phyloP scores from a whole-genome alignment of 108 stramenopile species.

The Pseudonitzschia pungens region DNA sequence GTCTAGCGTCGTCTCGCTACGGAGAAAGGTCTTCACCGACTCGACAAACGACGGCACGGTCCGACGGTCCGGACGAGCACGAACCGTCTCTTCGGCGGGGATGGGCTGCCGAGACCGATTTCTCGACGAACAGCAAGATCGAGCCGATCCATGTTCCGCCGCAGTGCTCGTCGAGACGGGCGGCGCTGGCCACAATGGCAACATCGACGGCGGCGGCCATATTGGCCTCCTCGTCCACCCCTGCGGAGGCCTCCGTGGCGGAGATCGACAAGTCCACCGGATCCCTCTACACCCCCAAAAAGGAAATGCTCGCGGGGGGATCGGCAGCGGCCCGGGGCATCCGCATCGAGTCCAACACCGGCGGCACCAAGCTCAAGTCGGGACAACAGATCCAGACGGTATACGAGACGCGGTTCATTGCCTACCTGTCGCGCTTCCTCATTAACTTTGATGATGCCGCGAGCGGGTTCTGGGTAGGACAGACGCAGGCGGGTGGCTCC shows the following conservation, averaged over 20 bases:
- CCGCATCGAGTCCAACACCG: constrained; percentile 11
- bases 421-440: constrained; percentile 81
- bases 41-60: too few species aligned
- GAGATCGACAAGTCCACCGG: constrained; percentile 63
- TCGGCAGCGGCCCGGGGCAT: constrained; percentile 56
- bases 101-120: not conserved
- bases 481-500: constrained; percentile 13
- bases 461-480: constrained; percentile 64
- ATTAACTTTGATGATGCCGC: constrained; percentile 82
- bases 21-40: too few species aligned
- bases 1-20: too few species aligned
- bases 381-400: constrained; percentile 67
- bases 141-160: not conserved
- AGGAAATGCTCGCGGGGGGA: constrained; percentile 68
- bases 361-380: constrained; percentile 21
- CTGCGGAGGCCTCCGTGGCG: constrained; percentile 42
- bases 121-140: not conserved
- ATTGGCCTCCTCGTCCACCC: not conserved
- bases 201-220: constrained; percentile 1
- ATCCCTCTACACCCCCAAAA: constrained; percentile 61
- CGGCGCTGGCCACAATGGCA: constrained; percentile 1
- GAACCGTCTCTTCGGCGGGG: too few species aligned
- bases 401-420: constrained; percentile 78
- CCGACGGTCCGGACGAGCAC: too few species aligned
- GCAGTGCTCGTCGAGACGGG: not conserved